Conservation (phyloP, 192 early-diverging fungal species). For the Linnemannia elongata region DNA sequence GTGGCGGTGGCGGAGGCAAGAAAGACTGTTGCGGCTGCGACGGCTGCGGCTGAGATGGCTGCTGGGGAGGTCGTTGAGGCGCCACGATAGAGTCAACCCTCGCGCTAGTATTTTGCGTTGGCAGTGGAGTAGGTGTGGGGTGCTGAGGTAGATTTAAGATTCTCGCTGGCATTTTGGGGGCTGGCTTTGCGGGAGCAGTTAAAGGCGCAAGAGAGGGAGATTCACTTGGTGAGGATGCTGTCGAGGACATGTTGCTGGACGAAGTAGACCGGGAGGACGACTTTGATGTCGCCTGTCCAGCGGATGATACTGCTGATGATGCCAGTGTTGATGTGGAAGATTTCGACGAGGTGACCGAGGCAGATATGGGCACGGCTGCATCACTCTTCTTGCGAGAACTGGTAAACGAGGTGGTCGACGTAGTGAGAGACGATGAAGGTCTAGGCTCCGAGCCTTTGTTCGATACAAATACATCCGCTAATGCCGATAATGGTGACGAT, state of each 20-base stretch:
- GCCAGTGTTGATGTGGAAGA: background rate
- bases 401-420: background rate
- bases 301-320: background rate
- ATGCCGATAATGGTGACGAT: background rate
- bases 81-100: background rate
- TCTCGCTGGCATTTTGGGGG: background rate
- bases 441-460: background rate
- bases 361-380: background rate
- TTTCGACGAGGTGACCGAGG: background rate
- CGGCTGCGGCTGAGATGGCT: background rate
- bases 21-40: background rate
- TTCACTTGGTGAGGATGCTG: background rate
- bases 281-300: background rate
- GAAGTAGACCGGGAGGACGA: background rate
- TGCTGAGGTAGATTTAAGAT: background rate
- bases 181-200: background rate
- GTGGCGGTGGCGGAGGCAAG: background rate
- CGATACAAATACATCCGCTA: background rate
- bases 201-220: background rate
- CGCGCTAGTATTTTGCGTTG: background rate
- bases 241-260: background rate
- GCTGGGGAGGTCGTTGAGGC: background rate
- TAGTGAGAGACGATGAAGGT: background rate
- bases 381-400: background rate
- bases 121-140: background rate